Evolutionary conservation across 2,329 filamentous ascomycete species (phyloP), one percentile per base, ranked within the genome.

Genomic region (Stagonosporopsis rhizophila): DNA sequence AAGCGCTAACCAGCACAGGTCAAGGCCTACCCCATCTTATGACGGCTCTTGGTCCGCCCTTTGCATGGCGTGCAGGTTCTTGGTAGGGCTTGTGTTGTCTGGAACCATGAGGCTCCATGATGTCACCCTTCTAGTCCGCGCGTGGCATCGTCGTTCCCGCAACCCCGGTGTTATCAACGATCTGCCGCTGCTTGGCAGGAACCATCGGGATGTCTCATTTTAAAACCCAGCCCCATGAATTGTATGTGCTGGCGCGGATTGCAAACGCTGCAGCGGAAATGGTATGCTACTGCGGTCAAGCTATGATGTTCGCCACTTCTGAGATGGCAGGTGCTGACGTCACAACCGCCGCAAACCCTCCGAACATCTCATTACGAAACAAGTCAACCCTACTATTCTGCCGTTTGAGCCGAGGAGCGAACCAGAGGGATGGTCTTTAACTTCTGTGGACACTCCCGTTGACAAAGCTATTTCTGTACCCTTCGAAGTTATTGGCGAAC

Each of bases 171-270:
- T 38, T 34, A 28, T 35, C 28, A 22, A 9, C 47, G 30, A 56
- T 52, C 37, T 46, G 15, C 44, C 47, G 53, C 25, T 44, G 42
- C 53, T 56, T 56, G 53, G 53, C 53, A 56, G 42, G 47, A 12
- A 46, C 47, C 23, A 3, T 34, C 11, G 2, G n/a, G 47, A 17
- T 27, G 9, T n/a, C n/a, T n/a, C n/a, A n/a, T n/a, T n/a, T n/a
- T n/a, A n/a, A n/a, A n/a, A n/a, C n/a, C n/a, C n/a, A n/a, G n/a
- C n/a, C n/a, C n/a, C n/a, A n/a, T 22, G 4, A 44, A 12, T 15
- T 12, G 25, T 6, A 14, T 1, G 2, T 32, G 1, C 12, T 34
- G 14, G 22, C 15, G 6, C 22, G 12, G 44, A 15, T 6, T 17
- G 8, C 27, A 22, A 5, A 3, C 20, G 11, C n/a, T 32, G 34